Conservation (phyloP, 805 yeast genomes). For the Saccharomycopsis capsularis region DNA sequence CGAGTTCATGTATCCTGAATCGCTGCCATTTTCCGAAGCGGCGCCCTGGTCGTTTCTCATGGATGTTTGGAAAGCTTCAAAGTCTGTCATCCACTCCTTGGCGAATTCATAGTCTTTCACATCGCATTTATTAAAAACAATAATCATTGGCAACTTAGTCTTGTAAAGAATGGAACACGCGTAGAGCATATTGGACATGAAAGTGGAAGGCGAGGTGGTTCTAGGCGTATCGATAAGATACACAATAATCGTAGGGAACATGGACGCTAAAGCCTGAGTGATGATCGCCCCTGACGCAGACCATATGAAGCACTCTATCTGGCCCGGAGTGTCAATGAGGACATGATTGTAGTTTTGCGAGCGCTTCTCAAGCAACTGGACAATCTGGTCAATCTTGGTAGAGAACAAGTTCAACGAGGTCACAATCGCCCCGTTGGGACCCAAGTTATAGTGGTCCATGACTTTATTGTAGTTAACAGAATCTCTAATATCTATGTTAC, state of each 20-base stretch:
- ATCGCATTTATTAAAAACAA: slow-evolving; percentile 94
- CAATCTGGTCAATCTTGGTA: slow-evolving; percentile 94
- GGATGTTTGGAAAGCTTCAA: slow-evolving; percentile 83
- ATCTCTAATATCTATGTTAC: slow-evolving; percentile 93
- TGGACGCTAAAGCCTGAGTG: slow-evolving; percentile 92
- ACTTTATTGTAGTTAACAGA: slow-evolving; percentile 93
- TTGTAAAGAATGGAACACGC: slow-evolving; percentile 96
- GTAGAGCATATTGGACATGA: slow-evolving; percentile 96
- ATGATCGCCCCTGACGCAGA: slow-evolving; percentile 95
- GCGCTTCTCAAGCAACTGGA: slow-evolving; percentile 75
- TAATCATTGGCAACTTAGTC: slow-evolving; percentile 92
- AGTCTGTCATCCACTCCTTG: slow-evolving; percentile 95
- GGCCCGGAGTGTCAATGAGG: slow-evolving; percentile 96
- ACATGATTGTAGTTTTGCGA: slow-evolving; percentile 51
- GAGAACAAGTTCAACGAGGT: slow-evolving; percentile 87
- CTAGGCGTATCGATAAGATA: slow-evolving; percentile 96
- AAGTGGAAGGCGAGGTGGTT: slow-evolving; percentile 89
- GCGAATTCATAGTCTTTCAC: slow-evolving; percentile 81
- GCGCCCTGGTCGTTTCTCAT: slow-evolving; percentile 62
- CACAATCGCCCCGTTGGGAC: slow-evolving; percentile 98
- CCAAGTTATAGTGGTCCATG: slow-evolving; percentile 90
- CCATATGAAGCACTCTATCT: slow-evolving; percentile 98
- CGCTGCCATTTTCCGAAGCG: slow-evolving; percentile 49
- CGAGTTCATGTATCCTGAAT: slow-evolving; percentile 90
- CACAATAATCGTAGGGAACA: slow-evolving; percentile 93